Conservation (phyloP, 2,329 filamentous ascomycete genomes). For the Diaporthe sp. region DNA sequence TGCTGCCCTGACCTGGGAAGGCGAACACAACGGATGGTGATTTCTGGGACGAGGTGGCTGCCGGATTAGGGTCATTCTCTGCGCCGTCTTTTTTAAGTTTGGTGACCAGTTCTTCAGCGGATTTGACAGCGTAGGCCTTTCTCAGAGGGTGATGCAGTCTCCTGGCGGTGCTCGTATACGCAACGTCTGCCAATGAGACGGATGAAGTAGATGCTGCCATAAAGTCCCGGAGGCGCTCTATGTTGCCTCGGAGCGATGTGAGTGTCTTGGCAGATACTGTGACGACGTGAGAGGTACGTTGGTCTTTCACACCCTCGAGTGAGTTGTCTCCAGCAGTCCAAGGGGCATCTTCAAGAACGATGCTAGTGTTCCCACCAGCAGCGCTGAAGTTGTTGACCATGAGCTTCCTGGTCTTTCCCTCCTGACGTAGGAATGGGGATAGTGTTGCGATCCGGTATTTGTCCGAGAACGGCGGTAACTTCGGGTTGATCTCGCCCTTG, state of each 20-base stretch:
- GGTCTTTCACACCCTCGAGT: conserved; percentile 41
- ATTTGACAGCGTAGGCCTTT: conserved; percentile 56
- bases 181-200: conserved; percentile 63
- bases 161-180: conserved; percentile 76
- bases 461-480: conserved; percentile 39
- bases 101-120: conserved; percentile 53
- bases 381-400: conserved; percentile 69
- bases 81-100: conserved; percentile 46
- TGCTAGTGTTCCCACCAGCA: conserved; percentile 66
- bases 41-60: conserved; percentile 36
- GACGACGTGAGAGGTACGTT: conserved; percentile 54
- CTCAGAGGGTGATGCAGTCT: conserved; percentile 69
- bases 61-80: conserved; percentile 53
- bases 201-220: conserved; percentile 62
- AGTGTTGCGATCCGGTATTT: neutral
- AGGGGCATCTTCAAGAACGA: conserved; percentile 61
- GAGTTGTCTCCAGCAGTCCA: conserved; percentile 26
- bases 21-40: conserved; percentile 61
- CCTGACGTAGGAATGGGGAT: neutral
- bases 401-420: conserved; percentile 46
- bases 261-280: conserved; percentile 57
- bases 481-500: conserved; percentile 35
- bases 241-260: conserved; percentile 54
- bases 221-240: conserved; percentile 52
- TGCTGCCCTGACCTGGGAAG: conserved; percentile 67